phyloP scores from a whole-genome alignment of 108 stramenopile species.

The Skeletonema marinoi region DNA sequence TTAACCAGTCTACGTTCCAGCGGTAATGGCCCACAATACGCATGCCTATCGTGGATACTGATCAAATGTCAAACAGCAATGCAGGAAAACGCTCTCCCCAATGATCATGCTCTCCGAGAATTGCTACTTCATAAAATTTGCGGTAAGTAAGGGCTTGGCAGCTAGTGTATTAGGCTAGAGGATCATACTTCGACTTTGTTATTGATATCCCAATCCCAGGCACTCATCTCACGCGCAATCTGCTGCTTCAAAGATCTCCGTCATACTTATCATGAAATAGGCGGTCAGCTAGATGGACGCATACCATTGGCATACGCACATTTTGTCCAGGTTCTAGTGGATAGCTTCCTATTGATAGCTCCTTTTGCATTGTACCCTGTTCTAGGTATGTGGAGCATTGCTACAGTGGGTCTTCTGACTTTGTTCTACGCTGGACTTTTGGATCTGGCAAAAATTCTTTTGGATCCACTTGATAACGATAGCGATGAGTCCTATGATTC shows the following conservation, averaged over 20 bases:
- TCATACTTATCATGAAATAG: conserved; percentile 22
- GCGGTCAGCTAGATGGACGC: conserved; percentile 45
- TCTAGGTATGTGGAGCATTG: conserved; percentile 26
- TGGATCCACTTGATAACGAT: conserved; percentile 56
- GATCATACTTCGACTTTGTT: background rate
- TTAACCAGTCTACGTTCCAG: conserved; percentile 12
- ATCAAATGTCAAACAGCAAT: conserved; percentile 25
- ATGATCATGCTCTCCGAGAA: conserved; percentile 33
- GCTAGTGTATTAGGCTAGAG: background rate
- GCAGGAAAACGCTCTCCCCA: conserved; percentile 15
- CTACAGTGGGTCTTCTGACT: conserved; percentile 37
- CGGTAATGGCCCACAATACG: conserved; percentile 22
- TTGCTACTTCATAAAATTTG: conserved; percentile 38
- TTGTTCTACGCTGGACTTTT: conserved; percentile 54
- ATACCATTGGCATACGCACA: conserved; percentile 59
- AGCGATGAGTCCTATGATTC: conserved; percentile 2
- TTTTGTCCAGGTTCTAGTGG: conserved; percentile 52
- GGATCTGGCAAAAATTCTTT: conserved; percentile 54
- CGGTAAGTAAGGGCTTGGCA: background rate
- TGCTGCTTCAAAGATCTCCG: conserved; percentile 22
- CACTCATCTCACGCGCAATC: background rate
- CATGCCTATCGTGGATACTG: conserved; percentile 40
- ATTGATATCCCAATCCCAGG: background rate
- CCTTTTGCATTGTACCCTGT: conserved; percentile 47
- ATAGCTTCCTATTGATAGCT: conserved; percentile 40